Conservation (phyloP, 352 stramenopile genomes). For the Pilasporangium apinafurcum region DNA sequence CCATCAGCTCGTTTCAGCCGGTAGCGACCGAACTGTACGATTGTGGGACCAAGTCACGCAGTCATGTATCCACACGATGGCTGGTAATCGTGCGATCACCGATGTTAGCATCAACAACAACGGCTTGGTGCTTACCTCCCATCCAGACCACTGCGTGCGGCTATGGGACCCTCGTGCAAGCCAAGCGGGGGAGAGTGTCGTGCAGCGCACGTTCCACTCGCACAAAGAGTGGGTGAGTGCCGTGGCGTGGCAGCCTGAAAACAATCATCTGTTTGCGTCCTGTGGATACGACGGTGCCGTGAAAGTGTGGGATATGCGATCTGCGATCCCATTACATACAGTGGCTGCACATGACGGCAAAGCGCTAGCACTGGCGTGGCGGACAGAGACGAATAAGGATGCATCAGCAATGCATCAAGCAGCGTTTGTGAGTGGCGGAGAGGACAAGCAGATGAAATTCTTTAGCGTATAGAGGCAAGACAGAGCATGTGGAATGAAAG, state of each 20-base stretch:
- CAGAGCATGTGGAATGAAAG: neutral
- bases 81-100: slow-evolving; percentile 70
- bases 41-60: slow-evolving; percentile 78
- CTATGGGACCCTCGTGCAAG: slow-evolving; percentile 77
- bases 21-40: slow-evolving; percentile 67
- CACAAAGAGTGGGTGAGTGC: slow-evolving; percentile 83
- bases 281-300: slow-evolving; percentile 69
- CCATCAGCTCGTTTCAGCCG: slow-evolving; percentile 49
- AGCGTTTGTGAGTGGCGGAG: slow-evolving; percentile 70
- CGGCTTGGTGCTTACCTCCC: slow-evolving; percentile 65
- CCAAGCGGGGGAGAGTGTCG: slow-evolving; percentile 58
- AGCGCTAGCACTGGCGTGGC: slow-evolving; percentile 58
- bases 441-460: slow-evolving; percentile 85
- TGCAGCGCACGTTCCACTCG: slow-evolving; percentile 78
- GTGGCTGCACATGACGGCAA: slow-evolving; percentile 73
- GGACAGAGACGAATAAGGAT: slow-evolving; percentile 16
- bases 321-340: slow-evolving; percentile 71
- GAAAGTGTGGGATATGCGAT: slow-evolving; percentile 80
- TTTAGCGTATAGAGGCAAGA: slow-evolving; percentile 62
- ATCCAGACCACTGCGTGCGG: slow-evolving; percentile 74
- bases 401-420: too few relatives aligned
- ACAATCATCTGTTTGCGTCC: slow-evolving; percentile 63
- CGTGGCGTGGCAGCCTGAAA: slow-evolving; percentile 57
- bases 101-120: slow-evolving; percentile 58
- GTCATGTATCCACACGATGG: slow-evolving; percentile 62